Evolutionary conservation across 1,139 yeast species (phyloP), one percentile per base, ranked within the genome.

Genomic region (Geotrichum citri-aurantii): DNA sequence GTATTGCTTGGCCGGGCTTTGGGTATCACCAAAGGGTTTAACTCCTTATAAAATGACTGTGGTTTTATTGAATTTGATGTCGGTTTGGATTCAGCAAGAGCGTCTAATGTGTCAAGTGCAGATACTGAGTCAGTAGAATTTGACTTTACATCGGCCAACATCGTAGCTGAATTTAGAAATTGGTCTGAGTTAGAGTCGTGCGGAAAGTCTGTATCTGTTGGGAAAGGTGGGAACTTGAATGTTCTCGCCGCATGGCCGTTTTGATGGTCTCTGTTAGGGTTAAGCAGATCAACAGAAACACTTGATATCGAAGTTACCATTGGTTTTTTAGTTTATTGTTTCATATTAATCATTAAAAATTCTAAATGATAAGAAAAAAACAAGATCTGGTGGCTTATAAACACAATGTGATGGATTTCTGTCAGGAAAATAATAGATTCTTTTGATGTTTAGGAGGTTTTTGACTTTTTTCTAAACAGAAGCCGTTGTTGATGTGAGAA

Each of bases 171-270:
- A n/a, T 27, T 44, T 8, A 21, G 27, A 27, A 11, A 10, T n/a
- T 44, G 48, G 4, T 26, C 21, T 7, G 14, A 31, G 5, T 24
- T 5, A 14, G 33, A n/a, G 21, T 29, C 33, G n/a, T 29, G 4
- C 11, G 17, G 7, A 7, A 17, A 14, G 19, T n/a, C 3, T n/a
- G 21, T 29, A 44, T 48, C n/a, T 7, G 24, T 17, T 24, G 48
- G 31, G n/a, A 42, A 42, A 17, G 29, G 27, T 2, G 55, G 55
- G 26, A 52, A 52, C 21, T 27, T 52, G 42, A 52, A 50, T 23
- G 47, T 47, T 8, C 19, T 24, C 27, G 49, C 49, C 14, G 24
- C 31, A 5, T 40, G 47, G 27, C 29, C 1, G 10, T 51, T 14
- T 10, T 24, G 54, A 21, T 37, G 55, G 17, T n/a, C 44, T 8